These are phyloP conservation scores for Rhododendron simsii DNA, from an alignment of 148 eudicot genomes.

Conservation along the genomic window DNA sequence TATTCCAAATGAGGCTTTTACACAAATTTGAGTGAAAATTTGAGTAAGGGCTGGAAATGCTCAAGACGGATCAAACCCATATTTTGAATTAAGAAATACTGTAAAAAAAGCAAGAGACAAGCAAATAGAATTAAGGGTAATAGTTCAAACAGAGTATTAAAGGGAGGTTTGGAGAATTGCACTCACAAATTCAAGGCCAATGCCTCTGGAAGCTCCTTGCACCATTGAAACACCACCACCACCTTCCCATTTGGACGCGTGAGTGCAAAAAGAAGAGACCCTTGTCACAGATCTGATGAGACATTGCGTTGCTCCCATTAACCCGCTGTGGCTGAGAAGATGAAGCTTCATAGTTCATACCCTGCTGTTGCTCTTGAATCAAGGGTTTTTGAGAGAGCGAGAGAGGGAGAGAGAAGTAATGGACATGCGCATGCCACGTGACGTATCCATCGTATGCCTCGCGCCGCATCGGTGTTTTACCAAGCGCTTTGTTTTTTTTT, in stretches of 20 bases:
- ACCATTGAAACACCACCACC: slow-evolving; percentile 40
- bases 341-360: slow-evolving; percentile 1
- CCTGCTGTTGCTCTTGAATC: background rate
- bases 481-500: no score
- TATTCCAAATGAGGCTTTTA: background rate
- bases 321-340: background rate
- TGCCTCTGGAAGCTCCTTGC: slow-evolving; percentile 63
- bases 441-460: background rate
- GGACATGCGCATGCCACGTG: background rate
- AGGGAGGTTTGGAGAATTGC: background rate
- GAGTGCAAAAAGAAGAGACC: slow-evolving; percentile 3
- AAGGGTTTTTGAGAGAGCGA: no score
- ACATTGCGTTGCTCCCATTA: background rate
- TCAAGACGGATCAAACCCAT: background rate
- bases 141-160: background rate
- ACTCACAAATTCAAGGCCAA: slow-evolving; percentile 62
- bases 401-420: background rate
- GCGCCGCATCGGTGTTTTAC: background rate
- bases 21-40: background rate
- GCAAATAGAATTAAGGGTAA: background rate
- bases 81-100: background rate
- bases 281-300: slow-evolving; percentile 3
- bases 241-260: slow-evolving; percentile 17
- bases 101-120: background rate
- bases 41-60: background rate